These are phyloP conservation scores for Solanum etuberosum DNA, from an alignment of 257 asterid genomes.

Conservation along the genomic window DNA sequence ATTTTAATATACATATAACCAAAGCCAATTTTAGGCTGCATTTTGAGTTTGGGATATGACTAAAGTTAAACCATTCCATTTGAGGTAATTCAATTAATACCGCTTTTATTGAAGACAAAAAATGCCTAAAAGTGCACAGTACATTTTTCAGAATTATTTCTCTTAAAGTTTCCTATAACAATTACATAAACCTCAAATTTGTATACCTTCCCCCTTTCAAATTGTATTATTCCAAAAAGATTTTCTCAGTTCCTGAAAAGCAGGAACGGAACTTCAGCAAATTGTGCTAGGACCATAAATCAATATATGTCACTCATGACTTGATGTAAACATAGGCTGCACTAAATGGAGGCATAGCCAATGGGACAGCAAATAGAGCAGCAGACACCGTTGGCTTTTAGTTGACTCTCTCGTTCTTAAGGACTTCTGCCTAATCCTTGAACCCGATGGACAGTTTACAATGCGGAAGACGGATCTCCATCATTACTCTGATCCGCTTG, in stretches of 20 bases:
- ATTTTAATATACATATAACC: neutral
- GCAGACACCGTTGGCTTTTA: neutral
- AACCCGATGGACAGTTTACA: neutral
- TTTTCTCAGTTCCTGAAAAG: neutral
- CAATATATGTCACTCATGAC: neutral
- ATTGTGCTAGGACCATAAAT: neutral
- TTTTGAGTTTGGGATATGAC: neutral
- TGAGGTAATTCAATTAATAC: neutral
- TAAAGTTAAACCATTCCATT: neutral
- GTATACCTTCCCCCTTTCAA: neutral
- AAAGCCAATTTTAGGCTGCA: neutral
- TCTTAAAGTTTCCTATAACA: neutral
- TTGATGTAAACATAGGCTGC: neutral
- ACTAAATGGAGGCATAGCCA: neutral
- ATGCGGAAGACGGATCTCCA: neutral
- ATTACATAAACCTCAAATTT: neutral
- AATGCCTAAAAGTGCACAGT: neutral
- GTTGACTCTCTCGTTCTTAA: neutral
- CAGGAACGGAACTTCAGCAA: neutral
- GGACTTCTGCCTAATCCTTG: neutral
- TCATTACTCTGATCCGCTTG: slow-evolving; percentile 8
- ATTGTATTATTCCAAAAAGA: neutral
- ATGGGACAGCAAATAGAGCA: neutral
- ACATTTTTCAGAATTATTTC: neutral
- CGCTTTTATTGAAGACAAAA: neutral